Evolutionary conservation across 768 basidiomycete species (phyloP).

Genomic region (Phanerochaete sordida): DNA sequence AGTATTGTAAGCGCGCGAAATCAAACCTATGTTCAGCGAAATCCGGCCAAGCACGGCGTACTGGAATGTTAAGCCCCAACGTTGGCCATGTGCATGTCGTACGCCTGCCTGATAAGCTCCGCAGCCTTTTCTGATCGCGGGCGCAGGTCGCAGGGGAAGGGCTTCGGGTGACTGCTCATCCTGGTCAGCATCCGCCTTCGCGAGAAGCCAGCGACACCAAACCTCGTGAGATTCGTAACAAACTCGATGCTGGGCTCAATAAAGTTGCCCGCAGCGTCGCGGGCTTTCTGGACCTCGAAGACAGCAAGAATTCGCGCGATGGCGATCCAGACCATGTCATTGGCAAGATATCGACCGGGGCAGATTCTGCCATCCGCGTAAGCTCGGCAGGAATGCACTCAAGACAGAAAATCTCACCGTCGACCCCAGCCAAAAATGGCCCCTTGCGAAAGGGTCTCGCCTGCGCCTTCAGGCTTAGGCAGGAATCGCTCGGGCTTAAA

Average conservation of each 20-base stretch:
- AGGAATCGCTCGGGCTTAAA: conserved; percentile 22
- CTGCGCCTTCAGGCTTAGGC: not conserved
- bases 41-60: too few relatives aligned
- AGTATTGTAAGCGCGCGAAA: too few relatives aligned
- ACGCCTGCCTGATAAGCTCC: not conserved
- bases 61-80: not conserved
- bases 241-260: not conserved
- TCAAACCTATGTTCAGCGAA: too few relatives aligned
- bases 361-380: conserved; percentile 21
- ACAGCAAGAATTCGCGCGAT: conserved; percentile 18
- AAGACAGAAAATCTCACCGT: too few relatives aligned
- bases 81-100: not conserved
- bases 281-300: conserved; percentile 11
- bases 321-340: conserved; percentile 18
- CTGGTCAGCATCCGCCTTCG: not conserved
- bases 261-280: not conserved
- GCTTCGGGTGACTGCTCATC: conserved; percentile 10
- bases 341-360: conserved; percentile 22
- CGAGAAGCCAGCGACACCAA: too few relatives aligned
- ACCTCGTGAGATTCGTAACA: too few relatives aligned
- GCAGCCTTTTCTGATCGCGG: conserved; percentile 1
- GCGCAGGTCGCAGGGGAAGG: conserved; percentile 11
- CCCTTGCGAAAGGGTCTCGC: not conserved
- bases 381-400: too few relatives aligned
- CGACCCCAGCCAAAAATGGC: conserved; percentile 14